Percentiles rank a stretch among this genome's conserved stretches.
Evolutionary conservation across 371 early-diverging fungal genomes (phyloP).

Genomic region (Mortierella sp.): DNA sequence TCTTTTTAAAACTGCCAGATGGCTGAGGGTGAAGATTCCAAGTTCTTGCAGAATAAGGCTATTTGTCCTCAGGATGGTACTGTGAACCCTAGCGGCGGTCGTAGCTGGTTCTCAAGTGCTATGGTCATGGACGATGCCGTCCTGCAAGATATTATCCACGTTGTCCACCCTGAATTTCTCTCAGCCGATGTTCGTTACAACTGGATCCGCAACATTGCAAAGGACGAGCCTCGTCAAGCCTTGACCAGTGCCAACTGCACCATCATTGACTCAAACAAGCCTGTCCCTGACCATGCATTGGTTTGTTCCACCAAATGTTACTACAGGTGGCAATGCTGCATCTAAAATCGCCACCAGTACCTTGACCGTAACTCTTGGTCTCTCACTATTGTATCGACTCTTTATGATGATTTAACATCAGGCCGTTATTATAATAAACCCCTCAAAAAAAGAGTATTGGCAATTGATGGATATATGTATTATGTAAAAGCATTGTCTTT

Average conservation of each 20-base stretch:
- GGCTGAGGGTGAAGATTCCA: constrained; percentile 55
- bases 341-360: constrained; percentile 12
- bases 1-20: constrained; percentile 65
- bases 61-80: constrained; percentile 80
- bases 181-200: constrained; percentile 60
- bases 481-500: background rate
- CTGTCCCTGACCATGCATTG: constrained; percentile 65
- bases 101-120: constrained; percentile 79
- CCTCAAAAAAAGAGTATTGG: no score
- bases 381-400: constrained; percentile 22
- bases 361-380: constrained; percentile 27
- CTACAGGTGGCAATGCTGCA: constrained; percentile 9
- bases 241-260: constrained; percentile 67
- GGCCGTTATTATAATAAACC: no score
- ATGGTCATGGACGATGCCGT: constrained; percentile 77
- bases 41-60: constrained; percentile 72
- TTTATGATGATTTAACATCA: no score
- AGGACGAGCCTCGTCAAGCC: constrained; percentile 62
- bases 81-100: constrained; percentile 70
- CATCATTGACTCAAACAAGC: constrained; percentile 60
- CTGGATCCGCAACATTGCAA: constrained; percentile 81
- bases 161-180: constrained; percentile 67
- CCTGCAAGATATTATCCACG: constrained; percentile 77
- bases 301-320: constrained; percentile 56
- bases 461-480: constrained; percentile 1